Conservation (phyloP, 169 alveolate species). For the Plasmodium vinckei region DNA sequence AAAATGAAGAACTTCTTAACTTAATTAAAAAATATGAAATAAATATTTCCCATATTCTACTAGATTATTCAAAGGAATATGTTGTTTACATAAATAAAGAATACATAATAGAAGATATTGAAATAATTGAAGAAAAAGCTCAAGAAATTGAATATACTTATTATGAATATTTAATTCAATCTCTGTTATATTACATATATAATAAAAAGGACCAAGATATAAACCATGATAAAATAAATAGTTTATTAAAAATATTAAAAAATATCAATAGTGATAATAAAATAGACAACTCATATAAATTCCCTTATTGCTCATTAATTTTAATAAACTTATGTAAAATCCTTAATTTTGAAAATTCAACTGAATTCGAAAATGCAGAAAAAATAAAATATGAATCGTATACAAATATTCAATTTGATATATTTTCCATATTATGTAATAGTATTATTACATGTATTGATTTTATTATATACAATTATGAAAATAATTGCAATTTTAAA, state of each 20-base stretch:
- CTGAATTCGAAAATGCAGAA: not conserved
- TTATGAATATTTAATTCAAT: slow-evolving; percentile 23
- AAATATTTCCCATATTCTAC: not conserved
- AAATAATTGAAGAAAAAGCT: slow-evolving; percentile 21
- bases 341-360: not conserved
- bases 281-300: not conserved
- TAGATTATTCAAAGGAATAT: slow-evolving; percentile 16
- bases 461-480: slow-evolving; percentile 24
- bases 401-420: slow-evolving; percentile 14
- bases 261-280: slow-evolving; percentile 6
- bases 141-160: not conserved
- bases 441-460: slow-evolving; percentile 36
- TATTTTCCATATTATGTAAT: slow-evolving; percentile 17
- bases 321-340: slow-evolving; percentile 32
- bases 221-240: slow-evolving; percentile 12
- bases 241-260: slow-evolving; percentile 14
- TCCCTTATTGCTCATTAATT: slow-evolving; percentile 40
- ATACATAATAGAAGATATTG: slow-evolving; percentile 7
- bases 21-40: slow-evolving; percentile 28
- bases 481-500: not conserved
- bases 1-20: not conserved
- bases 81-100: not conserved
- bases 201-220: slow-evolving; percentile 1
- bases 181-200: slow-evolving; percentile 16
- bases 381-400: not conserved